phyloP scores from a whole-genome alignment of 2,329 filamentous ascomycete species.

The Aspergillus sp. region DNA sequence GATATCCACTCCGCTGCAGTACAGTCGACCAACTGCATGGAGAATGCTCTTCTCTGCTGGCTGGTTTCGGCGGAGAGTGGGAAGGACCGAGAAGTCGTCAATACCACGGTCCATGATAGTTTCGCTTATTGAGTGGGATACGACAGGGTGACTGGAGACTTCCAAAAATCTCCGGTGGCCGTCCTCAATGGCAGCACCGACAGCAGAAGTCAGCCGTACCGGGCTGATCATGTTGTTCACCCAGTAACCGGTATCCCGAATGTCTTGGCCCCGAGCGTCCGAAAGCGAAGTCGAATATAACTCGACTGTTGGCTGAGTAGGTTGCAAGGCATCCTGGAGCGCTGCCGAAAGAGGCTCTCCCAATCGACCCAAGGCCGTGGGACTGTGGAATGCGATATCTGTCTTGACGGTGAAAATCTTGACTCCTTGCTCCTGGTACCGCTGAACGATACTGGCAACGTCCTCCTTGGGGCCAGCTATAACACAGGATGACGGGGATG shows the following conservation, averaged over 20 bases:
- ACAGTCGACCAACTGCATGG: conserved; percentile 22
- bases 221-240: conserved; percentile 29
- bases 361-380: conserved; percentile 26
- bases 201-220: conserved; percentile 30
- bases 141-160: conserved; percentile 37
- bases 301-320: conserved; percentile 9
- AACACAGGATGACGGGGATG: conserved; percentile 9
- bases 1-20: conserved; percentile 23
- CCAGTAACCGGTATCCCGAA: conserved; percentile 25
- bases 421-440: conserved; percentile 12
- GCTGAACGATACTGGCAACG: conserved; percentile 1
- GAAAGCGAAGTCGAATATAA: conserved; percentile 14
- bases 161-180: conserved; percentile 37
- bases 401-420: conserved; percentile 32
- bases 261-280: conserved; percentile 5
- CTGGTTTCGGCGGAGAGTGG: conserved; percentile 25
- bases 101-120: conserved; percentile 27
- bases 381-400: conserved; percentile 39
- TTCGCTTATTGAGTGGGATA: conserved; percentile 38
- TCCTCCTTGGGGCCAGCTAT: conserved; percentile 12
- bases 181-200: conserved; percentile 32
- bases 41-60: conserved; percentile 21
- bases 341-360: conserved; percentile 17
- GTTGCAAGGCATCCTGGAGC: conserved; percentile 16
- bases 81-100: conserved; percentile 24